Percentiles rank a stretch among this genome's conserved stretches.
Evolutionary conservation across 129 eudicot species (phyloP).

Genomic region (Glebionis coronaria): DNA sequence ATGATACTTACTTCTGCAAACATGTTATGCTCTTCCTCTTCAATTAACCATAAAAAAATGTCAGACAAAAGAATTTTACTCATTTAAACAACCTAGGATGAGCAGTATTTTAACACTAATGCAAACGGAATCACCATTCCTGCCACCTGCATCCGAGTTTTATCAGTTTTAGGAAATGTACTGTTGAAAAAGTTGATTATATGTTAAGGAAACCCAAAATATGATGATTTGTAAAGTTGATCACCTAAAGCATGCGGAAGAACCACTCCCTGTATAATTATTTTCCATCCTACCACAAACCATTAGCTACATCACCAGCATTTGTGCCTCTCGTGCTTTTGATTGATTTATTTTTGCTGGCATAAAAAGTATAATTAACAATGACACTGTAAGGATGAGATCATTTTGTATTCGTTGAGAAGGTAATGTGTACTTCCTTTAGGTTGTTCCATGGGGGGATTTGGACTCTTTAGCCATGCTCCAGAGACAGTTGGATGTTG

Average conservation of each 20-base stretch:
- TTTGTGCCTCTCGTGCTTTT: neutral
- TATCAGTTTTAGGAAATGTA: neutral
- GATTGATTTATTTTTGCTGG: neutral
- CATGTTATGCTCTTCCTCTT: neutral
- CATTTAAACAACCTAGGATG: neutral
- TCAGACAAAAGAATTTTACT: neutral
- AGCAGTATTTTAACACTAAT: neutral
- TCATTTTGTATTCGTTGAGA: neutral
- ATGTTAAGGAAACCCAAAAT: neutral
- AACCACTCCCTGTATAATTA: neutral
- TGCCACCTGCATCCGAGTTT: too few relatives aligned
- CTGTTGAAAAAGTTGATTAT: neutral
- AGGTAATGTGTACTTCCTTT: neutral
- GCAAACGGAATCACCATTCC: neutral
- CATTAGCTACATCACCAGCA: too few relatives aligned
- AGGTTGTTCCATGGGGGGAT: conserved; percentile 99
- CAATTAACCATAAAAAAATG: neutral
- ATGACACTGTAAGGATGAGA: neutral
- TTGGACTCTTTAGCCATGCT: conserved; percentile 98
- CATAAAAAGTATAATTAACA: too few relatives aligned
- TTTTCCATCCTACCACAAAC: neutral
- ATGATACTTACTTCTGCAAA: conserved; percentile 7
- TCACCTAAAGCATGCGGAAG: neutral
- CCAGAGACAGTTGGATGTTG: conserved; percentile 95
- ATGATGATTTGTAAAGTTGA: neutral